phyloP scores from a whole-genome alignment of 2,329 filamentous ascomycete genomes.

The Epichloe hybrida region DNA sequence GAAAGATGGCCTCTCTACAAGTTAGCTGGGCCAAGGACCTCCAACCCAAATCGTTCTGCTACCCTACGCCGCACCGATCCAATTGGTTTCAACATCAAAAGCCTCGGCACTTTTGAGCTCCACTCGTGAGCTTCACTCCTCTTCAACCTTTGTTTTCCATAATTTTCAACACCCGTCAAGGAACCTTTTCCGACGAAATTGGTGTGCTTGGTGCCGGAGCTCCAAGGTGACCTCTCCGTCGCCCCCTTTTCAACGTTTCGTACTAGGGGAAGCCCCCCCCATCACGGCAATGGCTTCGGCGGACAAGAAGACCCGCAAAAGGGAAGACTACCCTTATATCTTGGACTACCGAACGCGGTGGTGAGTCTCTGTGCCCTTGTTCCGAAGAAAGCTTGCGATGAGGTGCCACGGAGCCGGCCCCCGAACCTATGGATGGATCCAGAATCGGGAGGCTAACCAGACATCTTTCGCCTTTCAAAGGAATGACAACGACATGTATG shows the following conservation, averaged over 20 bases:
- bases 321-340: constrained; percentile 63
- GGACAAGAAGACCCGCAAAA: constrained; percentile 41
- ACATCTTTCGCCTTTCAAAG: constrained; percentile 27
- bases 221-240: not conserved
- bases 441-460: not conserved
- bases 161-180: no score
- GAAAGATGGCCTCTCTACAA: no score
- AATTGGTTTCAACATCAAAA: no score
- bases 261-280: not conserved
- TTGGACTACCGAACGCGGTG: constrained; percentile 81
- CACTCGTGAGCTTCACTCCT: no score
- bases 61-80: no score
- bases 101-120: no score
- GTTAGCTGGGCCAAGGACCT: no score
- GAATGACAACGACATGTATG: constrained; percentile 91
- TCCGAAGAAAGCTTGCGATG: not conserved
- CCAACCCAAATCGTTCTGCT: no score
- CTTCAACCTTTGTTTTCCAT: no score
- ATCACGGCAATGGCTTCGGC: not conserved
- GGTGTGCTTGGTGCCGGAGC: no score
- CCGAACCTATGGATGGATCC: not conserved
- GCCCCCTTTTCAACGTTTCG: not conserved
- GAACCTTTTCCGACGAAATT: no score
- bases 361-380: constrained; percentile 28
- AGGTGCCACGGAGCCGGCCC: no score